phyloP scores from a whole-genome alignment of 257 asterid genomes.

The Solanum pimpinellifolium region DNA sequence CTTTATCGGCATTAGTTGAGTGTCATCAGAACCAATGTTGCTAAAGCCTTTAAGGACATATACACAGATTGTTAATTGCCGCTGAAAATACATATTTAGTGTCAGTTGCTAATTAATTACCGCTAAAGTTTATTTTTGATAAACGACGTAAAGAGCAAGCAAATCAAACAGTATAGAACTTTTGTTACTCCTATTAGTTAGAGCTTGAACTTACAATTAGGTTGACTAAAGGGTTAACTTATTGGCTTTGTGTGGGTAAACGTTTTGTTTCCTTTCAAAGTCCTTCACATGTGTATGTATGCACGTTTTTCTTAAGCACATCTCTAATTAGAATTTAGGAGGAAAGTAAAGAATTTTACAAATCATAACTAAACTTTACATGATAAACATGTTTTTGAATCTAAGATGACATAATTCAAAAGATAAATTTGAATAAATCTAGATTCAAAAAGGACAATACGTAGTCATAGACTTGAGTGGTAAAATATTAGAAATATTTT shows the following conservation, averaged over 20 bases:
- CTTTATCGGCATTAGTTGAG: no score
- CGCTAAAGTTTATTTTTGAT: no score
- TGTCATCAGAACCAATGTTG: no score
- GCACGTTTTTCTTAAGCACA: no score
- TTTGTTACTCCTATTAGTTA: neutral
- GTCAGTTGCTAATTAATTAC: no score
- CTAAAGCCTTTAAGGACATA: no score
- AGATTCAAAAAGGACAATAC: neutral
- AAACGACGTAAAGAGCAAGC: neutral
- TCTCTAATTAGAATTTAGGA: neutral
- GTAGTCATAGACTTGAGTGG: neutral
- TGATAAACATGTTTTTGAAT: neutral
- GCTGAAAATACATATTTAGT: no score
- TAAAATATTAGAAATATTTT: neutral
- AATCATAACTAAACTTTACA: neutral
- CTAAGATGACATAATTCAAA: neutral
- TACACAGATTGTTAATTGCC: no score
- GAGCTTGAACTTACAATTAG: neutral
- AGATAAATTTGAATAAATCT: neutral
- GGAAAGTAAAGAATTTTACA: neutral
- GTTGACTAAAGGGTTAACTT: neutral
- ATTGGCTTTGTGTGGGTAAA: neutral
- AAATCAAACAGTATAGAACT: neutral
- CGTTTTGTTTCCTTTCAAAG: neutral
- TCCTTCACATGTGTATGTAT: neutral